phyloP scores from a whole-genome alignment of 139 green algal species.

The Chlorokybus atmophyticus region DNA sequence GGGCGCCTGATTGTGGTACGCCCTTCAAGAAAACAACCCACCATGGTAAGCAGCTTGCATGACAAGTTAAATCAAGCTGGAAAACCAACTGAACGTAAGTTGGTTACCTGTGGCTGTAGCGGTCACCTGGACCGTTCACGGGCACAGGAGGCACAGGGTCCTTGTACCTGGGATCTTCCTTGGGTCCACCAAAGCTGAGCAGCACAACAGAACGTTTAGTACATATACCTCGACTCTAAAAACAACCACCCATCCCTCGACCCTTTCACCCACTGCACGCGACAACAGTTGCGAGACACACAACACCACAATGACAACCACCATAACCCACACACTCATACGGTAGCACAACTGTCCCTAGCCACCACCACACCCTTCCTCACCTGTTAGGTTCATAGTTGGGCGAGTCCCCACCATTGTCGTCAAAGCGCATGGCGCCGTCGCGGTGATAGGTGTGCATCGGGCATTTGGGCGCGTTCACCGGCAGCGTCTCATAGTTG shows the following conservation, averaged over 20 bases:
- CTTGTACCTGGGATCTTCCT: neutral
- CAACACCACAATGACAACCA: neutral
- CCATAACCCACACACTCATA: neutral
- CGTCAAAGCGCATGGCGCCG: neutral
- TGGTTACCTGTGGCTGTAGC: neutral
- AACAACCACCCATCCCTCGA: neutral
- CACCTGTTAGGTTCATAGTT: neutral
- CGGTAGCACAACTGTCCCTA: neutral
- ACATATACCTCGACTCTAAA: neutral
- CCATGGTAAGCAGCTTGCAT: neutral
- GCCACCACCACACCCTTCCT: neutral
- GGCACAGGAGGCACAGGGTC: neutral
- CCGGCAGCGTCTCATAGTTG: neutral
- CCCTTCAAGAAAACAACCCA: neutral
- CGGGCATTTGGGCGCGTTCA: neutral
- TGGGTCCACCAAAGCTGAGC: neutral
- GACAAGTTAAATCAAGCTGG: neutral
- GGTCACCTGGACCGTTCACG: neutral
- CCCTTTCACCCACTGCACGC: neutral
- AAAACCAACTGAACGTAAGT: neutral
- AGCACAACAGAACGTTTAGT: neutral
- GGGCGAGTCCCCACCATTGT: neutral
- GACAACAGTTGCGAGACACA: neutral
- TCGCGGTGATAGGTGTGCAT: conserved; percentile 1
- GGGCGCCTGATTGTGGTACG: neutral